phyloP scores from a whole-genome alignment of 768 basidiomycete genomes.

The Boletales sp. region DNA sequence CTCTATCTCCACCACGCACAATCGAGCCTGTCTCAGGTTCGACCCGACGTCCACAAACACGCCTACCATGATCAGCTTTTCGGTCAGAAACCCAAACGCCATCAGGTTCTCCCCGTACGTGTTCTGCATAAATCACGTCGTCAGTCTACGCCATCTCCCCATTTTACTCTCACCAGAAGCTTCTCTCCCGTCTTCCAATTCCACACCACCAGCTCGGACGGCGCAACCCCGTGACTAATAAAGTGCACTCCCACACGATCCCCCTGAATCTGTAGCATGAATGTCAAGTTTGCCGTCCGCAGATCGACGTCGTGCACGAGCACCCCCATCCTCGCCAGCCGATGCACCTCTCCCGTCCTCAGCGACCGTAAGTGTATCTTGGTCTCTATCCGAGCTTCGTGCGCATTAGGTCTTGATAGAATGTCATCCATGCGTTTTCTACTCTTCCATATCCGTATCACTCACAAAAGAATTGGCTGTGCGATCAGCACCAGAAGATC shows the following conservation, averaged over 20 bases:
- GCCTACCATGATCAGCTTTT: conserved; percentile 38
- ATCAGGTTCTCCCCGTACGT: conserved; percentile 33
- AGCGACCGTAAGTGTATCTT: conserved; percentile 44
- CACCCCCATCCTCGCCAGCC: conserved; percentile 35
- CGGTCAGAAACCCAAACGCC: conserved; percentile 42
- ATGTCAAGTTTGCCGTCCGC: conserved; percentile 28
- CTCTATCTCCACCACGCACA: conserved; percentile 42
- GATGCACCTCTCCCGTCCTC: conserved; percentile 44
- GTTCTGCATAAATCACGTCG: conserved; percentile 7
- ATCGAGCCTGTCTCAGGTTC: conserved; percentile 22
- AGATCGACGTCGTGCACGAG: conserved; percentile 25
- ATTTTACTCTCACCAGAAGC: conserved; percentile 41
- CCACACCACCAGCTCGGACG: conserved; percentile 55
- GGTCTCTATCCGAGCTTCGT: conserved; percentile 16
- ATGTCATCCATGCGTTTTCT: no score
- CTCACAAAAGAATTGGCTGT: conserved; percentile 33
- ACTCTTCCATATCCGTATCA: not conserved
- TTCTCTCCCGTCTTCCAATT: conserved; percentile 59
- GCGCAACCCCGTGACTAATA: conserved; percentile 27
- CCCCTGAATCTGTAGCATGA: conserved; percentile 53
- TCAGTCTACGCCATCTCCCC: not conserved
- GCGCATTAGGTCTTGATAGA: conserved; percentile 9
- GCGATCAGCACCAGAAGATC: conserved; percentile 57
- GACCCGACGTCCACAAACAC: conserved; percentile 20
- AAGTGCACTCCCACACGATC: conserved; percentile 52